Percentiles rank a stretch among this genome's conserved stretches.
Evolutionary conservation across 1,284 basidiomycete species (phyloP).

Genomic region (Malassezia obtusa): DNA sequence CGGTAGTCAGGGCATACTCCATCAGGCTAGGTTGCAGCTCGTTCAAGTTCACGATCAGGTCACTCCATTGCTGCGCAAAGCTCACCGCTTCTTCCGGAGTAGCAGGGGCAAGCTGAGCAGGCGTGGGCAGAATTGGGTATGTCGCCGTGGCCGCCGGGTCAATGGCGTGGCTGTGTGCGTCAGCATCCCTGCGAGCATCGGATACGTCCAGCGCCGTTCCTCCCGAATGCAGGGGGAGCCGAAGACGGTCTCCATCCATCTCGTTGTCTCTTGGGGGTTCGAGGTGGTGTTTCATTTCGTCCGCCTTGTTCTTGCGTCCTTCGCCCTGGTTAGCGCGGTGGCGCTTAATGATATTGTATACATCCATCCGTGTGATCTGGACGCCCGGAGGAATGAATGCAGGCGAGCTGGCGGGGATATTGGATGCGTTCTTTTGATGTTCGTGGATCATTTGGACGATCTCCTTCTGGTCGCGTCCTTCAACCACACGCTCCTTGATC

Average conservation of each 20-base stretch:
- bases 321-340: not conserved
- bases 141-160: slow-evolving; percentile 8
- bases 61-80: slow-evolving; percentile 19
- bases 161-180: not conserved
- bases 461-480: slow-evolving; percentile 18
- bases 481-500: slow-evolving; percentile 16
- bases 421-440: slow-evolving; percentile 14
- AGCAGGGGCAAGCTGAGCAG: slow-evolving; percentile 4
- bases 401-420: slow-evolving; percentile 8
- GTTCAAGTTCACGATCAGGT: slow-evolving; percentile 14
- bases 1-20: slow-evolving; percentile 17
- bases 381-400: slow-evolving; percentile 17
- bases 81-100: slow-evolving; percentile 18
- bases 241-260: not conserved
- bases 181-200: not conserved
- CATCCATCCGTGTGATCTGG: slow-evolving; percentile 18
- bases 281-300: not conserved
- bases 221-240: not conserved
- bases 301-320: not conserved
- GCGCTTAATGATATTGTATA: slow-evolving; percentile 20
- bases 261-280: not conserved
- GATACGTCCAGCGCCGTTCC: not conserved
- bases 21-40: slow-evolving; percentile 16
- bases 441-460: slow-evolving; percentile 21
- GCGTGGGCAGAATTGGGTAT: slow-evolving; percentile 11